These are phyloP conservation scores for Cladobotryum protrusum DNA, from an alignment of 2,329 filamentous ascomycete species.

Conservation along the genomic window DNA sequence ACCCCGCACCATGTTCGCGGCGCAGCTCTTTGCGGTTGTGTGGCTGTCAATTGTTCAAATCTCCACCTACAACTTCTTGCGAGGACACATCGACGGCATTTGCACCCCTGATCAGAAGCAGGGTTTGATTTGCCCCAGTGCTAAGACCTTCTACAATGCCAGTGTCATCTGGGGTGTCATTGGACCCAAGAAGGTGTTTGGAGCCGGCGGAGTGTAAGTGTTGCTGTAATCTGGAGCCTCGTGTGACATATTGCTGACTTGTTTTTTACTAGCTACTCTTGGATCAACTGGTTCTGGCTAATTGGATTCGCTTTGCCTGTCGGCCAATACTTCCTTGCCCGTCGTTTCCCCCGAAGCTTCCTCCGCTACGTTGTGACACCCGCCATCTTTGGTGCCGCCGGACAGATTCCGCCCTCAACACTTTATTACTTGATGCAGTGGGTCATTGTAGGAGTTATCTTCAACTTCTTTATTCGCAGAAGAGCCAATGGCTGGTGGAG, in stretches of 20 bases:
- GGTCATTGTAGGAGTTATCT: constrained; percentile 47
- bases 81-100: constrained; percentile 43
- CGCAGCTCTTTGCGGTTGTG: constrained; percentile 31
- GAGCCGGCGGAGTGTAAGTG: constrained; percentile 22
- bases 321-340: constrained; percentile 40
- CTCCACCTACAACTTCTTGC: constrained; percentile 30
- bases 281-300: constrained; percentile 48
- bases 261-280: constrained; percentile 22
- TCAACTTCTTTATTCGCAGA: constrained; percentile 46
- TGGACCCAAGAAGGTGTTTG: constrained; percentile 29
- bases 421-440: constrained; percentile 49
- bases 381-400: constrained; percentile 43
- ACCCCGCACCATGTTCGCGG: constrained; percentile 40
- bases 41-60: constrained; percentile 31
- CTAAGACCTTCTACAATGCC: constrained; percentile 52
- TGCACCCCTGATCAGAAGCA: constrained; percentile 41
- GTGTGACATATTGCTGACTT: no score
- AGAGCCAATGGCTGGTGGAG: constrained; percentile 49
- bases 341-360: constrained; percentile 36
- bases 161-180: constrained; percentile 56
- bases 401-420: constrained; percentile 46
- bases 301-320: constrained; percentile 41
- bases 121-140: constrained; percentile 49
- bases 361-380: constrained; percentile 46
- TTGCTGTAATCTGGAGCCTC: no score